Evolutionary conservation across 768 basidiomycete genomes (phyloP), one percentile per base, ranked within the genome.

Genomic region (Megacollybia marginata): DNA sequence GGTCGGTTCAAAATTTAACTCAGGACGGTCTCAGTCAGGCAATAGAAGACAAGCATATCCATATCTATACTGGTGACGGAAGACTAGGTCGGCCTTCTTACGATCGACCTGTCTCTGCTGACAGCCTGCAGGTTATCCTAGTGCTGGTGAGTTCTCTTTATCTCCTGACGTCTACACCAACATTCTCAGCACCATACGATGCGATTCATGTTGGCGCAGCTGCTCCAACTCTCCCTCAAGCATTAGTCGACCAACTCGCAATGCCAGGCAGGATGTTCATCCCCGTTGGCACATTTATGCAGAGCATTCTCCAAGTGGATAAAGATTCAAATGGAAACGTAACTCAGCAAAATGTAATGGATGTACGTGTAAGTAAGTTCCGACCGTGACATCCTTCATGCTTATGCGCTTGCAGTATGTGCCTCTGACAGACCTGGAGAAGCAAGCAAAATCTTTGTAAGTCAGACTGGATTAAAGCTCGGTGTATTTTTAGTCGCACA

Each of bases 161-260:
- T 40, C 15, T 7, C 15, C 32, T 13, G 28, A 47, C 20, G n/a
- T n/a, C 34, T 47, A 15, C 46, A 12, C n/a, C 32, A n/a, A 48
- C 28, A 15, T 19, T 15, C 11, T 43, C 52, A 80, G 83, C 74
- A 3, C 87, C 86, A 0, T 92, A 83, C 60, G 78, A 91, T 53
- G 85, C 81, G 0, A 96, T 97, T 46, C 94, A 98, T 56, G 94
- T 97, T 34, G 95, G 95, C 4, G 95, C 95, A 0, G 94, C 95
- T 0, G 83, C 94, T 0, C 85, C 89, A 0, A 72, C 59, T 0
- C 66, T 92, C 12, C 93, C 94, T 0, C 63, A 76, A 18, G 64
- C 74, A 0, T 76, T 98, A 1, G 64, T 97, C 28, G 80, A 87
- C 12, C 93, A 95, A 59, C 80, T 92, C 2, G 83, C 83, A 23